phyloP scores from a whole-genome alignment of 169 alveolate genomes.

The Theileria annulata region DNA sequence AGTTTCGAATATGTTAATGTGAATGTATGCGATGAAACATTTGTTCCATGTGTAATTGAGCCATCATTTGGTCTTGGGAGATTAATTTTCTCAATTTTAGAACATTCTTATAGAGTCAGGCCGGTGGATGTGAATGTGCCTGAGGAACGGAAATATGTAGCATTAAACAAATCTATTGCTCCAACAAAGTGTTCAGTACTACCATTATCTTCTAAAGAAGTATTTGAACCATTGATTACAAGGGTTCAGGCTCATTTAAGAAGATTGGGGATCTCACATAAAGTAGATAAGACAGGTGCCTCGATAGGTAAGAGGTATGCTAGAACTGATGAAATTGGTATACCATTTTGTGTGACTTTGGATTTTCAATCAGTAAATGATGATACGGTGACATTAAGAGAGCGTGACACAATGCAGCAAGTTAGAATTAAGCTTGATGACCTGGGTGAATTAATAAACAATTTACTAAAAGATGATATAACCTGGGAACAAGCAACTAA shows the following conservation, averaged over 20 bases:
- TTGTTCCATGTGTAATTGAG: conserved; percentile 94
- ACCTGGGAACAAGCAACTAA: conserved; percentile 73
- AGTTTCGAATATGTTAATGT: conserved; percentile 83
- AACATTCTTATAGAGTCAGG: conserved; percentile 92
- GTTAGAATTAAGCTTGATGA: conserved; percentile 82
- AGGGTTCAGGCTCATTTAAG: conserved; percentile 60
- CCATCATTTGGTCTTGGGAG: conserved; percentile 99
- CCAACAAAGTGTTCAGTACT: conserved; percentile 94
- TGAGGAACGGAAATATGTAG: conserved; percentile 88
- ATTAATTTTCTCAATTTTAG: conserved; percentile 90
- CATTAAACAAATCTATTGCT: conserved; percentile 92
- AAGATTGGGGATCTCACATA: conserved; percentile 83
- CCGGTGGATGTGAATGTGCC: conserved; percentile 77
- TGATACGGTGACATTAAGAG: conserved; percentile 93
- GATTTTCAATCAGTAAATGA: conserved; percentile 92
- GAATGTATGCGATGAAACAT: conserved; percentile 90
- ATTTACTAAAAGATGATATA: conserved; percentile 54
- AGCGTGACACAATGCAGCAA: conserved; percentile 92
- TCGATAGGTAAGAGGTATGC: conserved; percentile 95
- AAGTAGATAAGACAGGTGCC: conserved; percentile 90
- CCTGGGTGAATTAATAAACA: conserved; percentile 61
- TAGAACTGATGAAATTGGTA: conserved; percentile 97
- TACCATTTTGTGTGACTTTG: conserved; percentile 96
- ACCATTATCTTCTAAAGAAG: conserved; percentile 88
- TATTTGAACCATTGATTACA: conserved; percentile 75